Conservation (phyloP, 2,329 filamentous ascomycete species). For the Colletotrichum nymphaeae region DNA sequence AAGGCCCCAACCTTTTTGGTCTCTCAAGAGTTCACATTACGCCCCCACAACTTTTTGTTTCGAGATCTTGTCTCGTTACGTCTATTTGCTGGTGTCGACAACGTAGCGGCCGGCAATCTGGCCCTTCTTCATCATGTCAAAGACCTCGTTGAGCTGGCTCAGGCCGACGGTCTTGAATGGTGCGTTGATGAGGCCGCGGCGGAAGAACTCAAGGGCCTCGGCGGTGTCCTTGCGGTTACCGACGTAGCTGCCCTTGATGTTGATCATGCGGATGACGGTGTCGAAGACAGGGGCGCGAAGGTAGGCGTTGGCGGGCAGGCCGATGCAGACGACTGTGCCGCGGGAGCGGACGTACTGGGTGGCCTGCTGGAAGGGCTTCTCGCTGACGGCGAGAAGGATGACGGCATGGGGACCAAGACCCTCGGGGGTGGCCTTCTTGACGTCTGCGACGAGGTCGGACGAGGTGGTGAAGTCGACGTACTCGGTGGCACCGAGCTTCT, state of each 20-base stretch:
- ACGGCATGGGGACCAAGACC: conserved; percentile 89
- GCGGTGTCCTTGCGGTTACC: conserved; percentile 89
- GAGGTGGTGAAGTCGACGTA: conserved; percentile 86
- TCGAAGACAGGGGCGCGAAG: conserved; percentile 89
- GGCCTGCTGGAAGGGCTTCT: conserved; percentile 97
- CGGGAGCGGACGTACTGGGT: conserved; percentile 86
- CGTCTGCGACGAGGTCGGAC: conserved; percentile 84
- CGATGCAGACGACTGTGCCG: conserved; percentile 89
- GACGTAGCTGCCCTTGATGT: conserved; percentile 92
- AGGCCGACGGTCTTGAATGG: conserved; percentile 89
- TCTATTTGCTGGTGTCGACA: conserved; percentile 76
- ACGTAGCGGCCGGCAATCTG: conserved; percentile 84
- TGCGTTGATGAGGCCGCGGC: conserved; percentile 83
- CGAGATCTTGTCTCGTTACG: not conserved
- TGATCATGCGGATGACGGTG: conserved; percentile 89
- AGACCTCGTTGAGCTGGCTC: conserved; percentile 83
- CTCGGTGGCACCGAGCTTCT: conserved; percentile 74
- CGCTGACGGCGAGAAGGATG: conserved; percentile 84
- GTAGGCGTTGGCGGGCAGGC: conserved; percentile 83
- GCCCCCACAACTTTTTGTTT: not conserved
- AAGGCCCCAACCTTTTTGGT: not conserved
- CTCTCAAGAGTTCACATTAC: conserved; percentile 8
- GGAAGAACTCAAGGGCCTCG: conserved; percentile 92
- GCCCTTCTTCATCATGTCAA: conserved; percentile 76
- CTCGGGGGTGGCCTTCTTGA: conserved; percentile 83